Evolutionary conservation across 257 asterid genomes (phyloP), one percentile per base, ranked within the genome.

Genomic region (Nicotiana noctiflora): DNA sequence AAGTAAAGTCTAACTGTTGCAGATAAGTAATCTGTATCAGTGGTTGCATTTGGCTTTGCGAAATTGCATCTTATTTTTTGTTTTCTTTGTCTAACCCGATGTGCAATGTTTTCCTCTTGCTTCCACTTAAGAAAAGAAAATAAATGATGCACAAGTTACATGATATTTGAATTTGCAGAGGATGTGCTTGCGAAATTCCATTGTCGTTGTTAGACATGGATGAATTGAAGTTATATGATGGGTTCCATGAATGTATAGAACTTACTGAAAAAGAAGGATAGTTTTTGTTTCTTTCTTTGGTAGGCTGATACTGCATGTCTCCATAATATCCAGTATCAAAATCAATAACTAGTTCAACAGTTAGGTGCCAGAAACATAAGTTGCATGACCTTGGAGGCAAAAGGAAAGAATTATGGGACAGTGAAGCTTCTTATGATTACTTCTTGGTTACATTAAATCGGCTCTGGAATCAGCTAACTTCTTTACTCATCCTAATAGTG

Each of bases 241-340:
- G 56, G 32, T 67, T 68, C 3, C 53, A 68, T 4, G 19, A 37
- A 37, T 68, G 32, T 68, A 68, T 31, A 68, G 9, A 40, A 19
- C 57, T 40, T 68, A 6, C 6, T 40, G 44, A 37, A 40, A 68
- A 19, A n/a, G 77, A 60, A 72, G 23, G 59, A 23, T 72, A 46
- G 37, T 21, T 72, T 46, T 56, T 25, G 46, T 79, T 44, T 79
- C 76, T 63, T 84, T 65, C 70, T 80, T 79, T 81, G 77, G 67
- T 89, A 95, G 99, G 96, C 90, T 86, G 98, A 95, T 91, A 93
- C 97, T 78, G 92, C 97, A 79, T 87, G 86, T 89, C 99, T 95
- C 44, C 44, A 6, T 8, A 37, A 37, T 37, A 9, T 37, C 86
- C 99, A 95, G 87, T 86, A 91, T 90, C 97, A 95, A 88, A 95